Base-by-base conservation (phyloP, 2,329 filamentous ascomycete genomes). In the Xylaria sp. region DNA sequence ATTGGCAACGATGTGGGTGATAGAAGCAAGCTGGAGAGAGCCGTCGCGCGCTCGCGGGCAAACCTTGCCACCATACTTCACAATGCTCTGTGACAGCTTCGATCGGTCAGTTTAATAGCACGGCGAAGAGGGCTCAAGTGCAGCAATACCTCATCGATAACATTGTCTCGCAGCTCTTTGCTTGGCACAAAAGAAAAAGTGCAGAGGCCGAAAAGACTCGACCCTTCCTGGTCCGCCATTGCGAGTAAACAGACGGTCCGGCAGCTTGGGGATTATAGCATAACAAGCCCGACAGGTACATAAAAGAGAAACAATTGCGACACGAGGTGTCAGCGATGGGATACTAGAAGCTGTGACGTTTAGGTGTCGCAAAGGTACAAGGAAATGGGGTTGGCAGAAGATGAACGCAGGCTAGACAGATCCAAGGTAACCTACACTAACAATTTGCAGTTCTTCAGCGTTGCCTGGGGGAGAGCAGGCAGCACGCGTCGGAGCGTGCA, bases 1-100 rank as follows among this genome's bases (percentile, higher is more conserved):
- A 60, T 88, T 87, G 58, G 93, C 81, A 49, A 87, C 72, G 64
- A 87, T 83, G 70, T 87, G 85, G 21, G 84, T 85, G 51, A 81
- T 79, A 58, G 80, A 69, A 51, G 78, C 72, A 27, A 86, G 78
- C 1, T 77, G 76, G 13, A 86, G 73, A 13, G 78, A 77, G 67
- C 82, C 83, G 67, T 85, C 77, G 61, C 79, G 76, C 61, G 78
- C 76, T 11, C 79, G 79, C 46, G 81, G 76, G 64, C 83, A 73
- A 2, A 85, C 76, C 33, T 77, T 71, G 58, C 80, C 85, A 66
- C 84, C 85, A 77, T 85, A 80, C 11, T 82, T 78, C 60, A 74
- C 65, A 31, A 84, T 74, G 1, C 79, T 76, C 1, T 68, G 67
- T 5, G 80, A 77, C 10, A 84, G 69, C 80, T 84, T 47, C 55